Evolutionary conservation across 306 rosid genomes (phyloP).

Genomic region (Vigna mungo): DNA sequence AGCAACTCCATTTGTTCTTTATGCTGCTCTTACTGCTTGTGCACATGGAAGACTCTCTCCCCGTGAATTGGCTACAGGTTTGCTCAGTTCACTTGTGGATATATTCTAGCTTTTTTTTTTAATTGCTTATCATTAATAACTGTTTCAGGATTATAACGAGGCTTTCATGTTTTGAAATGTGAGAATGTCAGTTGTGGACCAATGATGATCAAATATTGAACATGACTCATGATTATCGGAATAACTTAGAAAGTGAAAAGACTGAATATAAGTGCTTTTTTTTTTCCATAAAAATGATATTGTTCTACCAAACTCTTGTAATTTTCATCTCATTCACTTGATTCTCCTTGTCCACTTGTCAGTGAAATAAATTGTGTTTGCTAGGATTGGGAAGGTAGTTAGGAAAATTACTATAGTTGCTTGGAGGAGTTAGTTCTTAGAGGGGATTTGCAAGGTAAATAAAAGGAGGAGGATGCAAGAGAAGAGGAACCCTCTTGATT

Average conservation of each 20-base stretch:
- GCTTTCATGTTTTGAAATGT: conserved; percentile 28
- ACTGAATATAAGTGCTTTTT: conserved; percentile 6
- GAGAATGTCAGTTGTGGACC: conserved; percentile 25
- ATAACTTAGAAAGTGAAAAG: conserved; percentile 17
- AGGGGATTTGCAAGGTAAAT: neutral
- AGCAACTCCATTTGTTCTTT: conserved; percentile 93
- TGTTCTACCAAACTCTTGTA: conserved; percentile 2
- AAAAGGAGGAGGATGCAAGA: neutral
- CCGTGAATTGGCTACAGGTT: conserved; percentile 96
- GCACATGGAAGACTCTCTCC: conserved; percentile 95
- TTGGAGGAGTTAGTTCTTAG: neutral
- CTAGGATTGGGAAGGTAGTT: neutral
- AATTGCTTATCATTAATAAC: conserved; percentile 9
- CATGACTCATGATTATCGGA: conserved; percentile 5
- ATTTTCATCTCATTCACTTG: neutral
- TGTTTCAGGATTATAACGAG: conserved; percentile 40
- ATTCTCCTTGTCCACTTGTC: neutral
- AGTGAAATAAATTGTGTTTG: neutral
- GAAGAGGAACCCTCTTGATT: neutral
- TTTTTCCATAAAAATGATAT: neutral
- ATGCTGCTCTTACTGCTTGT: conserved; percentile 95
- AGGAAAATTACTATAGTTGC: neutral
- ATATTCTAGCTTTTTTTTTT: neutral
- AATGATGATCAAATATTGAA: conserved; percentile 23
- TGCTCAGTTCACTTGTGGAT: conserved; percentile 29